phyloP scores from a whole-genome alignment of 1,284 basidiomycete genomes.

The Leccinum angustisporum region DNA sequence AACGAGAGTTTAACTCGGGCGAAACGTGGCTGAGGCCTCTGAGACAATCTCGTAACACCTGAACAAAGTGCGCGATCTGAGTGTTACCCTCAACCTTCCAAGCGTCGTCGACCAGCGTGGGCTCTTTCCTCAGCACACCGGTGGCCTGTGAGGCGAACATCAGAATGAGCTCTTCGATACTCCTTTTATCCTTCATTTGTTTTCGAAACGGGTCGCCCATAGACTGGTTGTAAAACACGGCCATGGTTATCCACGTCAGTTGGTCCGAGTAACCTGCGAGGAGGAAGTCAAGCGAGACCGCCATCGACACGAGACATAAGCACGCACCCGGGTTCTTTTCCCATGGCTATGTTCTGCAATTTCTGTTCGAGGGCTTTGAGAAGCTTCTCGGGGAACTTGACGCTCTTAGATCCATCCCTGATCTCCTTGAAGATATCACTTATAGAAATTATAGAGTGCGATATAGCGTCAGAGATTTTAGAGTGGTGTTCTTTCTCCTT shows the following conservation, averaged over 20 bases:
- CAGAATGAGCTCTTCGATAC: conserved; percentile 95
- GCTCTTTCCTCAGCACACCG: conserved; percentile 80
- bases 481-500: conserved; percentile 64
- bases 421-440: conserved; percentile 81
- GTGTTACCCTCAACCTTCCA: conserved; percentile 94
- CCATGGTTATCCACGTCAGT: conserved; percentile 83
- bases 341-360: conserved; percentile 89
- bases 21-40: conserved; percentile 73
- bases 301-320: conserved; percentile 3
- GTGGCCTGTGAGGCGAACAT: conserved; percentile 93
- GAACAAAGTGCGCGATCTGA: conserved; percentile 87
- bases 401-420: conserved; percentile 74
- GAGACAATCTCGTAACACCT: conserved; percentile 81
- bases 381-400: conserved; percentile 91
- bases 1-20: conserved; percentile 75
- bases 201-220: conserved; percentile 80
- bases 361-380: conserved; percentile 85
- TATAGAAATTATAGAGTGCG: conserved; percentile 72
- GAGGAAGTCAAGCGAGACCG: conserved; percentile 7
- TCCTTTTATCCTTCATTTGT: conserved; percentile 93
- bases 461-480: conserved; percentile 63
- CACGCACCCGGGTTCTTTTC: conserved; percentile 80
- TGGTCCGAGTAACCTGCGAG: conserved; percentile 81
- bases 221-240: conserved; percentile 87
- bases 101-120: conserved; percentile 68